These are phyloP conservation scores for Cryptococcus floricola DNA, from an alignment of 1,284 basidiomycete species.

Conservation along the genomic window DNA sequence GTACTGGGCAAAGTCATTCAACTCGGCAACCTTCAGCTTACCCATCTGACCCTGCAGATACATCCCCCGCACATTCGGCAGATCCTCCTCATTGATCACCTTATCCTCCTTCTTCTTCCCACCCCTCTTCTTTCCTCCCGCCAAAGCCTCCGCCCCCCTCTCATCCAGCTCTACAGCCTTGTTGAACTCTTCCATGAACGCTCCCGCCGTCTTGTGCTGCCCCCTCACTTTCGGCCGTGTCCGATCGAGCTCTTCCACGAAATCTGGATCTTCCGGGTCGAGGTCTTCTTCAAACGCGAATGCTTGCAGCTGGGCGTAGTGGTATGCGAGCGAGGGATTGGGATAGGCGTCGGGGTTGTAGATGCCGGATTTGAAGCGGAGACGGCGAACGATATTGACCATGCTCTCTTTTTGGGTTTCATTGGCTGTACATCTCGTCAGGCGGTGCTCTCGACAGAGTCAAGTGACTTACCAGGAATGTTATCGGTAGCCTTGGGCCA, in stretches of 20 bases:
- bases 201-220: slow-evolving; percentile 79
- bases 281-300: slow-evolving; percentile 85
- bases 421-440: slow-evolving; percentile 54
- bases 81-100: slow-evolving; percentile 58
- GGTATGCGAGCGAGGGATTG: slow-evolving; percentile 80
- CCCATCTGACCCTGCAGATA: slow-evolving; percentile 58
- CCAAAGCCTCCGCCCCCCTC: slow-evolving; percentile 48
- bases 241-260: slow-evolving; percentile 55
- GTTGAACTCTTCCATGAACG: slow-evolving; percentile 73
- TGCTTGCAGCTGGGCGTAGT: slow-evolving; percentile 85
- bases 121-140: slow-evolving; percentile 20
- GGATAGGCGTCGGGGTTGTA: slow-evolving; percentile 88
- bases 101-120: slow-evolving; percentile 14
- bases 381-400: slow-evolving; percentile 69
- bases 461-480: slow-evolving; percentile 57
- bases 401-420: slow-evolving; percentile 67
- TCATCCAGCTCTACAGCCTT: slow-evolving; percentile 62
- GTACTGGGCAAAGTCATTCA: slow-evolving; percentile 56
- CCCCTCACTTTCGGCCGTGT: slow-evolving; percentile 71
- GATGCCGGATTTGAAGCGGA: slow-evolving; percentile 68
- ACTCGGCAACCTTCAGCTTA: slow-evolving; percentile 70
- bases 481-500: slow-evolving; percentile 51
- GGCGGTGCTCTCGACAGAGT: not conserved
- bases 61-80: slow-evolving; percentile 62
- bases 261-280: slow-evolving; percentile 64